Evolutionary conservation across 2,329 filamentous ascomycete species (phyloP), one percentile per base, ranked within the genome.

Genomic region (Phialophora chinensis): DNA sequence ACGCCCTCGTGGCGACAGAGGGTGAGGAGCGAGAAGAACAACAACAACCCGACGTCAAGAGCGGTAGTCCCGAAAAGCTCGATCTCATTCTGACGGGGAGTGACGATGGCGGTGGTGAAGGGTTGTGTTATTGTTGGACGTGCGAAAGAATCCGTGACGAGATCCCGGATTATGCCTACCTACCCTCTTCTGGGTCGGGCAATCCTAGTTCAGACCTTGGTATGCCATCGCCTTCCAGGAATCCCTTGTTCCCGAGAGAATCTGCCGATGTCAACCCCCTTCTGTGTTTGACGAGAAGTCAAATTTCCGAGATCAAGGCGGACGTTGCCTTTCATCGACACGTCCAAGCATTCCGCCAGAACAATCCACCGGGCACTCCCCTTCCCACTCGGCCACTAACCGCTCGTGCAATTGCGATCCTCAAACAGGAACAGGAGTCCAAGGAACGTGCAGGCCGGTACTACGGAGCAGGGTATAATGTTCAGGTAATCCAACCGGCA

Each of bases 141-240:
- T 70, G 68, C 47, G 66, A 70, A 50, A 63, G 68, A n/a, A 62
- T 70, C 23, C 60, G 66, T 4, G 66, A 70, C 38, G 63, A 70
- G 4, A 27, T 35, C 23, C 60, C 54, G 27, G n/a, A 55, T 33
- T 55, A 55, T 55, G 14, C 2, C 11, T 44, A 44, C 38, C 29
- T 11, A 20, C 17, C 53, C 7, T 11, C 23, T 33, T 11, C 25
- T 8, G 25, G 8, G 25, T 20, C 25, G 27, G 5, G 25, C 25
- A 6, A 27, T 29, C 5, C 11, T 4, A 29, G 29, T 31, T 10
- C n/a, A 4, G 31, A 33, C 53, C 17, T 4, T n/a, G 53, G 53
- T 17, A n/a, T 5, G 8, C 17, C 25, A 5, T 33, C 25, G 27
- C 31, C 27, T 17, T 25, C 20, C 20, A 53, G 49, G 10, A 25